Conservation (phyloP, 2,329 filamentous ascomycete genomes). For the Byssothecium circinans region DNA sequence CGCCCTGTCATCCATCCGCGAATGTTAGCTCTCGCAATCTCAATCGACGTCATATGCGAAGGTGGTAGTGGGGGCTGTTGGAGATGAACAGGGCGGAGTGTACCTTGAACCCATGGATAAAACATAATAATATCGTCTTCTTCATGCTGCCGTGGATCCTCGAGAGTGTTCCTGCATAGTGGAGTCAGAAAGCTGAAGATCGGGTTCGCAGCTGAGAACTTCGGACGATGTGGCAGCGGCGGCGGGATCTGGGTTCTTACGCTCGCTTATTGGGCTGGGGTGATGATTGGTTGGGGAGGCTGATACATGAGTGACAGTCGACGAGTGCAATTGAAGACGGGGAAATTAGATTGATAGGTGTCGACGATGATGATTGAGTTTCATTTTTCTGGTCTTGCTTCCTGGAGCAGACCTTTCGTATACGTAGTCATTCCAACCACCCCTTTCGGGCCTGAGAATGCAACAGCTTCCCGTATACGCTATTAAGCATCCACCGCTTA, state of each 20-base stretch:
- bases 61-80: conserved; percentile 1
- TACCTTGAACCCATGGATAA: conserved; percentile 88
- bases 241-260: conserved; percentile 18
- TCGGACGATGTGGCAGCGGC: not conserved
- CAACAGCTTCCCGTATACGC: no score
- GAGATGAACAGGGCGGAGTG: conserved; percentile 2
- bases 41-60: not conserved
- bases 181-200: conserved; percentile 2
- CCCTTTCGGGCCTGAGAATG: no score
- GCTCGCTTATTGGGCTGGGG: conserved; percentile 19
- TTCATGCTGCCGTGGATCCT: conserved; percentile 57
- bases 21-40: not conserved
- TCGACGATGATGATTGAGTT: no score
- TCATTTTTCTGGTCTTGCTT: no score
- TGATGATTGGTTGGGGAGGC: not conserved
- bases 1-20: conserved; percentile 57
- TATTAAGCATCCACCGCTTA: not conserved
- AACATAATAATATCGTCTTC: conserved; percentile 79
- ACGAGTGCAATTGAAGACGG: no score
- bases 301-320: no score
- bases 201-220: conserved; percentile 1
- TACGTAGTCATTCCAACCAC: no score
- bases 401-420: no score
- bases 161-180: conserved; percentile 40
- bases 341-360: no score